phyloP scores from a whole-genome alignment of 176 grass and related monocot genomes.

The Calamus simplicifolius region DNA sequence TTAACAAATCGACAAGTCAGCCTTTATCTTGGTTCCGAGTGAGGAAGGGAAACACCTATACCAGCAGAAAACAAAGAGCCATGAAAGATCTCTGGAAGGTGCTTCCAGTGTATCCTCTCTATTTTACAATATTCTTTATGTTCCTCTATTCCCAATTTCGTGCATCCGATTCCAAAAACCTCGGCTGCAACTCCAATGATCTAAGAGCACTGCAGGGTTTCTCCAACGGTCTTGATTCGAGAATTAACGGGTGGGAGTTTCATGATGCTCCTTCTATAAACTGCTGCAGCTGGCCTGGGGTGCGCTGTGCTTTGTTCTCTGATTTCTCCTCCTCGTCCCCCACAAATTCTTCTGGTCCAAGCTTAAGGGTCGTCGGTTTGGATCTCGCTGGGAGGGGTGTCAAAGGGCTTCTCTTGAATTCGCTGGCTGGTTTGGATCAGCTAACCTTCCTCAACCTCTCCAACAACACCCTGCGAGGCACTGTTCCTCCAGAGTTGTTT shows the following conservation, averaged over 20 bases:
- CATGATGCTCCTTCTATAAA: no score
- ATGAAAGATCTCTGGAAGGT: no score
- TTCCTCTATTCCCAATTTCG: no score
- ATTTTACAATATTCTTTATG: no score
- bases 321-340: background rate
- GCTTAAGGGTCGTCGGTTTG: background rate
- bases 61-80: no score
- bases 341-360: background rate
- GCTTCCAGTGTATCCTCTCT: no score
- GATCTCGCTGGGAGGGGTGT: background rate
- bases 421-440: background rate
- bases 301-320: background rate
- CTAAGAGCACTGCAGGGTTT: background rate
- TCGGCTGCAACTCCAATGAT: background rate
- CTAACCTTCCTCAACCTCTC: conserved; percentile 3
- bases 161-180: background rate
- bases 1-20: no score
- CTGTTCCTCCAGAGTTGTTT: background rate
- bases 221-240: background rate
- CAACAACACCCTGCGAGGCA: background rate
- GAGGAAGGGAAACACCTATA: no score
- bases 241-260: background rate
- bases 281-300: conserved; percentile 2
- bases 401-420: background rate
- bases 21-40: no score